Evolutionary conservation across 2,329 filamentous ascomycete species (phyloP).

Genomic region (Elsinoe batatas): DNA sequence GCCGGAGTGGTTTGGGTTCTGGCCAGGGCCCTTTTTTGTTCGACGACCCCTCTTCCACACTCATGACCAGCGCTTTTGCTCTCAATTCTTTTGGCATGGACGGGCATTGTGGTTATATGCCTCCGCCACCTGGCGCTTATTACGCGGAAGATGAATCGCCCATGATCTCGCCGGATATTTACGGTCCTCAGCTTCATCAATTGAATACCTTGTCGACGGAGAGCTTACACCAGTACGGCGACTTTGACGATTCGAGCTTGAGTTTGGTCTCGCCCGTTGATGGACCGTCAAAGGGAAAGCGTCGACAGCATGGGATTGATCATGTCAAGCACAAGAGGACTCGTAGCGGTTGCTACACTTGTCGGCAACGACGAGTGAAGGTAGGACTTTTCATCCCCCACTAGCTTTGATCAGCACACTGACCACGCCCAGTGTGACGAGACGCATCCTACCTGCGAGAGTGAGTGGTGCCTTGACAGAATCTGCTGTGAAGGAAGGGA

Average conservation of each 20-base stretch:
- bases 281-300: conserved; percentile 21
- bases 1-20: conserved; percentile 2
- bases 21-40: not conserved
- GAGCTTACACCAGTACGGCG: conserved; percentile 24
- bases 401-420: conserved; percentile 14
- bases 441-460: conserved; percentile 72
- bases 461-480: conserved; percentile 32
- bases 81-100: conserved; percentile 14
- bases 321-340: conserved; percentile 89
- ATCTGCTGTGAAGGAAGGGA: not conserved
- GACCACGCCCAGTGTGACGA: conserved; percentile 67
- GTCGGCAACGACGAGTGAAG: conserved; percentile 77
- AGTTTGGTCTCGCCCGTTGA: conserved; percentile 20
- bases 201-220: conserved; percentile 26
- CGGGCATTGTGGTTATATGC: conserved; percentile 19
- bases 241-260: conserved; percentile 24
- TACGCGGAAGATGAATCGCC: conserved; percentile 24
- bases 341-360: conserved; percentile 88
- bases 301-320: conserved; percentile 37
- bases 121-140: conserved; percentile 21
- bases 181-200: conserved; percentile 22
- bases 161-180: conserved; percentile 22
- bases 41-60: not conserved
- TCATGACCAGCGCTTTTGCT: conserved; percentile 13
- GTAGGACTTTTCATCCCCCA: conserved; percentile 26